A percentile compares a stretch with the other conserved stretches of the same genome.
Conservation (phyloP, 2,329 filamentous ascomycete species). For the Zasmidium angulare region DNA sequence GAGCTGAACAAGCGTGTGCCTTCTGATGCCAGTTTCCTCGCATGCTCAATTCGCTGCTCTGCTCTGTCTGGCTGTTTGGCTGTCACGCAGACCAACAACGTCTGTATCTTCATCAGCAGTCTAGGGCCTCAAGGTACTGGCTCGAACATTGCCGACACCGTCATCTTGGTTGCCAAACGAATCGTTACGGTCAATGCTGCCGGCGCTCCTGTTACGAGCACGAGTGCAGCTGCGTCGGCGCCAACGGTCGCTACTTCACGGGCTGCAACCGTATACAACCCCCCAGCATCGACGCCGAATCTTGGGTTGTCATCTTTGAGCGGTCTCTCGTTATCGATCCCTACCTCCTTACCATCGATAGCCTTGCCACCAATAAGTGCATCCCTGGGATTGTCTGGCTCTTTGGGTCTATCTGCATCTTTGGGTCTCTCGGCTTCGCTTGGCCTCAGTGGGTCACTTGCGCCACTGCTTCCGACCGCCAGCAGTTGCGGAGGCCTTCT, state of each 20-base stretch:
- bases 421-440: not conserved
- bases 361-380: too few species aligned
- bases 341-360: too few species aligned
- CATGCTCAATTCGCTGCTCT: conserved; percentile 25
- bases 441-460: not conserved
- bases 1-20: not conserved
- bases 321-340: too few species aligned
- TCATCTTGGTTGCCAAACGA: conserved; percentile 19
- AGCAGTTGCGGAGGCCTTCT: too few species aligned
- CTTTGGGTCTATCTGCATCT: not conserved
- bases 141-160: conserved; percentile 20
- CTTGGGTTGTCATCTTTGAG: too few species aligned
- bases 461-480: too few species aligned
- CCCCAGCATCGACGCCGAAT: not conserved
- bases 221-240: not conserved
- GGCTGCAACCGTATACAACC: not conserved
- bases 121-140: conserved; percentile 14
- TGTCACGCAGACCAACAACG: conserved; percentile 12
- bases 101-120: conserved; percentile 21
- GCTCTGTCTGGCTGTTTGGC: conserved; percentile 17
- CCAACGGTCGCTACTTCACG: not conserved
- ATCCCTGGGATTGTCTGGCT: not conserved
- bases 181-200: conserved; percentile 4
- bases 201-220: conserved; percentile 1
- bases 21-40: conserved; percentile 5